Percentiles rank a stretch among this genome's conserved stretches.
These are phyloP conservation scores for Mucor indicus DNA, from an alignment of 371 early-diverging fungal genomes.

Conservation along the genomic window DNA sequence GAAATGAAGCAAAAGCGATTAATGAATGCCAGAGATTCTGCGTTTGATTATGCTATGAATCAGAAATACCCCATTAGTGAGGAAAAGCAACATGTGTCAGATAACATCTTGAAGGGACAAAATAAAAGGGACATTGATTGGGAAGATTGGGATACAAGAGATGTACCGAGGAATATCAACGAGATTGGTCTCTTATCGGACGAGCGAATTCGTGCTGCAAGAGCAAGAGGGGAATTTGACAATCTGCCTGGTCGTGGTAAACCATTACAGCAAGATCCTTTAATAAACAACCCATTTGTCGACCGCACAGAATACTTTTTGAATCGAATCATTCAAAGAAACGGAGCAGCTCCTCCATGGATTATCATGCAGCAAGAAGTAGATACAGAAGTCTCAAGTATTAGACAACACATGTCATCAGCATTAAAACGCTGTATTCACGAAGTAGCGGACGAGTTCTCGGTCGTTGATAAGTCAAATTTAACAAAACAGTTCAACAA, in stretches of 20 bases:
- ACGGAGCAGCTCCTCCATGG: slow-evolving; percentile 51
- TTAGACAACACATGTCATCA: slow-evolving; percentile 24
- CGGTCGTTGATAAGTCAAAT: background rate
- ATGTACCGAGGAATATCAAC: slow-evolving; percentile 8
- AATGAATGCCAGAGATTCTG: slow-evolving; percentile 20
- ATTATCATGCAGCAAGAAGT: slow-evolving; percentile 47
- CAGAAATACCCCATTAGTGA: slow-evolving; percentile 11
- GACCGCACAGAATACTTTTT: slow-evolving; percentile 43
- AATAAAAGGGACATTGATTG: slow-evolving; percentile 7
- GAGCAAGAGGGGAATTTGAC: slow-evolving; percentile 46
- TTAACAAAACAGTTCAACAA: slow-evolving; percentile 11
- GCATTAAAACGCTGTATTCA: slow-evolving; percentile 13
- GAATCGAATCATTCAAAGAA: slow-evolving; percentile 49
- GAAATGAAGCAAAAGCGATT: slow-evolving; percentile 18
- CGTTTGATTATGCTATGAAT: slow-evolving; percentile 21
- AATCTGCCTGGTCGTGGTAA: slow-evolving; percentile 45
- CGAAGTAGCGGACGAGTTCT: background rate
- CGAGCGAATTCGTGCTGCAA: slow-evolving; percentile 35
- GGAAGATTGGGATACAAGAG: slow-evolving; percentile 10
- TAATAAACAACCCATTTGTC: slow-evolving; percentile 40
- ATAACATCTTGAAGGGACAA: background rate
- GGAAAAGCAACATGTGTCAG: background rate
- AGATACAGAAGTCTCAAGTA: slow-evolving; percentile 30
- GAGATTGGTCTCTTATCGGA: slow-evolving; percentile 35
- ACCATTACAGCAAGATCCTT: slow-evolving; percentile 28